Base-by-base conservation (phyloP, 208 protist genomes). In the Hexamita inflata region DNA sequence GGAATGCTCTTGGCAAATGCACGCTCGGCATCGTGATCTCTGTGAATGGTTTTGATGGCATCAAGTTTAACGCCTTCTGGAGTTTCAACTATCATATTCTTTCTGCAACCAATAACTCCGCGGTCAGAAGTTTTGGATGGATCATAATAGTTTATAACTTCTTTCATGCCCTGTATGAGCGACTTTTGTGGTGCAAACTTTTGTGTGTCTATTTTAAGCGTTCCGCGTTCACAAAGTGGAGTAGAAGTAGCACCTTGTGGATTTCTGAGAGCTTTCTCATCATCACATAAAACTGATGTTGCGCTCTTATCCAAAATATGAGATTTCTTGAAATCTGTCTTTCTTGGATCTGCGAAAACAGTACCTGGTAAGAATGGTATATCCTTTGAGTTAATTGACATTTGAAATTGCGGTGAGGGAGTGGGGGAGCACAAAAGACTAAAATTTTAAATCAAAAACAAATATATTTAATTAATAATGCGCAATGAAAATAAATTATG, bases 301-400 rank as follows among this genome's bases (percentile, higher is more conserved):
- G n/a, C 1, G 9, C 58, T 29, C 28, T 78, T 41, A 57, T 82
- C 81, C 38, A 83, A 77, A 0, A 59, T 28, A 30, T 83, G 81
- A 32, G 59, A 34, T 39, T 82, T 81, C 1, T 4, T 1, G 73
- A 75, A 84, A 57, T 81, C 45, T 41, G 80, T 78, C 1, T 2
- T 15, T 0, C 40, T 74, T 4, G 78, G 78, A 61, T 81, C 77
- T 15, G 32, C 49, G 30, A 77, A 74, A 42, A 40, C 61, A 61
- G 68, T 74, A n/a, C 80, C 80, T 32, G 78, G 78, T 1, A 83
- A 45, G 30, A 79, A 79, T 11, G 80, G 80, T 32, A 77, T 68
- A 34, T 68, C 68, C 74, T 75, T 61, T 7, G 68, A 41, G 26
- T 11, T 57, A 11, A 75, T 4, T 4, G 32, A 60, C 42, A 34